Evolutionary conservation across 345 rosid species (phyloP), one percentile per base, ranked within the genome.

Genomic region (Eucalyptus sideroxylon): DNA sequence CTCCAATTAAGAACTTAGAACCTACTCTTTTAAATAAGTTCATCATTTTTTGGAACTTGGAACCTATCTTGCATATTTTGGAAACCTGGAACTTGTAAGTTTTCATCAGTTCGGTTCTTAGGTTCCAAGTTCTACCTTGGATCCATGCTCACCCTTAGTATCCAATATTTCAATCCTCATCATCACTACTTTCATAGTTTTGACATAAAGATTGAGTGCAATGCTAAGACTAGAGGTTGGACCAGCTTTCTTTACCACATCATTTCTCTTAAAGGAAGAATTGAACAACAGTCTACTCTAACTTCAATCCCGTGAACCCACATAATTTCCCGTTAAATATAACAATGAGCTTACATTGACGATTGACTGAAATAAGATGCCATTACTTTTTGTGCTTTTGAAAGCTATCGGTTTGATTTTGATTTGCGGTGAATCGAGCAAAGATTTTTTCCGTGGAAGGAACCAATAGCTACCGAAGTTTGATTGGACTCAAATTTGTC

Each of bases 1-100:
- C 5, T 53, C 10, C 10, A 53, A 53, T 53, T 53, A 53, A 53
- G 59, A 53, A 19, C 5, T 53, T 53, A 53, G 24, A 53, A 53
- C 0, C 5, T 4, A 19, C 24, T 8, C 4, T 3, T 53, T 0
- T 7, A 53, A 19, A 53, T 53, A 53, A 53, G 24, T 53, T 53
- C 11, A 8, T 19, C 2, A 19, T 53, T 53, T 19, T 53, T 53
- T 8, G 11, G 5, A 53, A 53, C 2, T 53, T 53, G 2, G 1
- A 53, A 53, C 59, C 5, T 53, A 53, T 19, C 59, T 0, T 8
- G 11, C 0, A 19, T 53, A 53, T 53, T 53, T 53, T 53, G 24
- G 5, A 53, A 53, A 53, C 0, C 0, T 8, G 0, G 0, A 53
- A 53, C 11, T 0, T 53, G 3, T 53, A 53, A 53, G 24, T 19